Percentiles rank a stretch among this genome's conserved stretches.
Evolutionary conservation across 2,329 filamentous ascomycete genomes (phyloP).

Genomic region (Venturia carpophila): DNA sequence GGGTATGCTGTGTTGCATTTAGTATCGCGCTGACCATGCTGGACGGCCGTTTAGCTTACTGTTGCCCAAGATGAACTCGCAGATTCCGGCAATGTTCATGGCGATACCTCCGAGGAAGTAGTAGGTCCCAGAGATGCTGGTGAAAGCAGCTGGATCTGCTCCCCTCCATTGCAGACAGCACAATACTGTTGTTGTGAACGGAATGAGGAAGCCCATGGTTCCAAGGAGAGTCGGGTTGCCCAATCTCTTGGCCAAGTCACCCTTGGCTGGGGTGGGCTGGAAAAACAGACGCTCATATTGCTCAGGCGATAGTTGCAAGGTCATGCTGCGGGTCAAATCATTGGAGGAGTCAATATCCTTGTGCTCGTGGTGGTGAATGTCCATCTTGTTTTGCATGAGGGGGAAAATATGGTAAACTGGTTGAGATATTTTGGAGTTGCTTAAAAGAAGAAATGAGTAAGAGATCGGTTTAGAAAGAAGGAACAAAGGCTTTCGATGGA

Average conservation of each 20-base stretch:
- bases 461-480: background rate
- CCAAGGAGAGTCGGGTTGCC: constrained; percentile 21
- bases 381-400: background rate
- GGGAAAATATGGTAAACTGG: background rate
- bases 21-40: background rate
- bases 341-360: background rate
- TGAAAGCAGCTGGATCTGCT: constrained; percentile 17
- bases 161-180: constrained; percentile 23
- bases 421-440: background rate
- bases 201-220: constrained; percentile 25
- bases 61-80: constrained; percentile 27
- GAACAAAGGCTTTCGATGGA: background rate
- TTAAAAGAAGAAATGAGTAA: background rate
- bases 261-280: background rate
- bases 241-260: constrained; percentile 1
- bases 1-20: constrained; percentile 22
- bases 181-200: constrained; percentile 26
- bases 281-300: background rate
- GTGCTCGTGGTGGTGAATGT: background rate
- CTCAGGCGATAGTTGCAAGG: background rate
- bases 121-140: constrained; percentile 25
- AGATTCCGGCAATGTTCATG: constrained; percentile 25
- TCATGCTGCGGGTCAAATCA: background rate
- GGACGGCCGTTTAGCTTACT: constrained; percentile 20
- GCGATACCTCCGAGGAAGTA: constrained; percentile 25